phyloP scores from a whole-genome alignment of 1,284 basidiomycete species.

The Cutaneotrichosporon sp. region DNA sequence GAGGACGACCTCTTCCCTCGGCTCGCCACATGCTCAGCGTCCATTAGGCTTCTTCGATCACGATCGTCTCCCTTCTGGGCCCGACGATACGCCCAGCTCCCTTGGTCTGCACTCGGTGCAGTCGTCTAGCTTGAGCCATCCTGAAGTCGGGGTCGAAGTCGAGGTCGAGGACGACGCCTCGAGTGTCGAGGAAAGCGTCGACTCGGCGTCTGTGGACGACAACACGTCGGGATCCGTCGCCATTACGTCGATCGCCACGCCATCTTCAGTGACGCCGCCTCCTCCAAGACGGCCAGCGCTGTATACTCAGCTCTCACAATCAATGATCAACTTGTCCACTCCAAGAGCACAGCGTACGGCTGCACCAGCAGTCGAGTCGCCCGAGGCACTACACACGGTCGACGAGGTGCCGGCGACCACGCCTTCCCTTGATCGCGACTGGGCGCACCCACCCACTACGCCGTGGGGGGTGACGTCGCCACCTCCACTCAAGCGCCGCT shows the following conservation, averaged over 20 bases:
- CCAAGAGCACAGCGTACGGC: background rate
- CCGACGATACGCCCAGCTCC: conserved; percentile 8
- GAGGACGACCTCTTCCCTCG: background rate
- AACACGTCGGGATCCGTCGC: conserved; percentile 16
- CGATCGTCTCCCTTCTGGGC: background rate
- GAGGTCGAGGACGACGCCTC: conserved; percentile 6
- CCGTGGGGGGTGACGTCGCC: conserved; percentile 12
- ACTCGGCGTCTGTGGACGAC: conserved; percentile 8
- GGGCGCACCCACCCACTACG: background rate
- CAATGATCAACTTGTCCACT: conserved; percentile 58
- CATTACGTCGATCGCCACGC: conserved; percentile 12
- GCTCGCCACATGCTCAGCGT: background rate
- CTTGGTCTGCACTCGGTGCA: background rate
- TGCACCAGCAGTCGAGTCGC: background rate
- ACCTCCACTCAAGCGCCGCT: conserved; percentile 45
- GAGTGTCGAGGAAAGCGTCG: conserved; percentile 7
- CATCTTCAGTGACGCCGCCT: conserved; percentile 4
- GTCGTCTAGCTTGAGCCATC: background rate
- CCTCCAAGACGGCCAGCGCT: conserved; percentile 56
- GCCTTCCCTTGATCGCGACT: conserved; percentile 2
- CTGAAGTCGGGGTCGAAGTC: conserved; percentile 7
- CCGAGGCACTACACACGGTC: conserved; percentile 24
- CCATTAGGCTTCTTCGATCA: background rate
- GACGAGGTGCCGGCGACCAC: conserved; percentile 4
- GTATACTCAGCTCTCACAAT: conserved; percentile 65